Evolutionary conservation across 768 basidiomycete genomes (phyloP).

Genomic region (Lactifluus hygrophoroides): DNA sequence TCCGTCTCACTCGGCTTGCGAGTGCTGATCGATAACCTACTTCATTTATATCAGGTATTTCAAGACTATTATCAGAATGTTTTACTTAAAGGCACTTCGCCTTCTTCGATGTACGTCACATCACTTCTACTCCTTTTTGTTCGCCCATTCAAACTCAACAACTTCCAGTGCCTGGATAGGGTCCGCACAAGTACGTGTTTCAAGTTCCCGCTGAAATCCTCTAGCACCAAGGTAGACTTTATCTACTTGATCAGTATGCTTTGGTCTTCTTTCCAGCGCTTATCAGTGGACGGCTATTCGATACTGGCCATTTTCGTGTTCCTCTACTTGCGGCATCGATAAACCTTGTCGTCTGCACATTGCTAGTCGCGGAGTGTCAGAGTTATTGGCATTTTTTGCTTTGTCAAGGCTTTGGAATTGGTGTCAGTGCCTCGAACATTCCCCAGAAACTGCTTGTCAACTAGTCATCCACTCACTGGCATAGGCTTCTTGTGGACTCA

Average conservation of each 20-base stretch:
- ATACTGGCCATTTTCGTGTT: conserved; percentile 55
- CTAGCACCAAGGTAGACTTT: neutral
- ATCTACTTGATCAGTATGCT: conserved; percentile 39
- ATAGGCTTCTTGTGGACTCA: conserved; percentile 36
- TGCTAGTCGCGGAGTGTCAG: conserved; percentile 64
- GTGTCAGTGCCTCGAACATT: conserved; percentile 36
- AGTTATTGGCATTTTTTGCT: conserved; percentile 73
- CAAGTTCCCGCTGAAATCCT: neutral
- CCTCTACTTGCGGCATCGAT: conserved; percentile 41
- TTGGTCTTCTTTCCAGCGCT: conserved; percentile 56
- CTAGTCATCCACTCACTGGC: neutral
- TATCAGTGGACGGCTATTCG: conserved; percentile 60
- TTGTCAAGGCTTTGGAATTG: conserved; percentile 61
- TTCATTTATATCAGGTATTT: no score
- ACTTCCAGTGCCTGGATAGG: conserved; percentile 67
- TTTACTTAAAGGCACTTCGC: conserved; percentile 38
- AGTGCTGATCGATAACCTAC: no score
- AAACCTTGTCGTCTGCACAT: conserved; percentile 45
- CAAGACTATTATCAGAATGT: conserved; percentile 59
- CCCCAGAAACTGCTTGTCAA: neutral
- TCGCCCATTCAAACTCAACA: neutral
- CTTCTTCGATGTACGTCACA: conserved; percentile 52
- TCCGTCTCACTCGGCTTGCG: no score
- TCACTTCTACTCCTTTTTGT: neutral
- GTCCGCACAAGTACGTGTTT: conserved; percentile 48